phyloP scores from a whole-genome alignment of 345 rosid species.

The Fremontodendron californicum region DNA sequence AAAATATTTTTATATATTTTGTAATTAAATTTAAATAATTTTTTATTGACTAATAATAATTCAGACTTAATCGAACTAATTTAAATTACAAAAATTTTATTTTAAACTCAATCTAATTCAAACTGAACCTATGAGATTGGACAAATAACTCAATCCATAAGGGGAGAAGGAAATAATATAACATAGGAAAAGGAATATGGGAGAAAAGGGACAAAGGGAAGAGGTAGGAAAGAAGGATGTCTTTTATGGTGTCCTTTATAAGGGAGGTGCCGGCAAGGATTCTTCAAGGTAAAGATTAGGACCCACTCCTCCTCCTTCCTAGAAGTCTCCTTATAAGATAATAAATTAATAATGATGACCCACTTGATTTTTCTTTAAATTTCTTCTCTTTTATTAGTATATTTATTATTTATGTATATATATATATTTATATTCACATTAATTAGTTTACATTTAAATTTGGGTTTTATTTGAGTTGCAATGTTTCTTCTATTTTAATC shows the following conservation, averaged over 20 bases:
- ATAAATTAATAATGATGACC: conserved; percentile 26
- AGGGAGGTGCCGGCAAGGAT: conserved; percentile 21
- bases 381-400: neutral
- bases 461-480: neutral
- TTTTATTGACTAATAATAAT: too few relatives aligned
- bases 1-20: too few relatives aligned
- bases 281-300: conserved; percentile 9
- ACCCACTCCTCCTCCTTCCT: conserved; percentile 2
- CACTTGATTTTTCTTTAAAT: neutral
- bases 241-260: conserved; percentile 21
- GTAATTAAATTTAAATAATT: too few relatives aligned
- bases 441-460: neutral
- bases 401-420: neutral
- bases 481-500: neutral
- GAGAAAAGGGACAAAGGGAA: conserved; percentile 1
- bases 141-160: too few relatives aligned
- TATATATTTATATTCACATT: neutral
- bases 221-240: conserved; percentile 1
- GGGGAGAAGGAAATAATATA: neutral
- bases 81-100: too few relatives aligned
- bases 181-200: neutral
- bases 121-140: too few relatives aligned
- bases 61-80: too few relatives aligned
- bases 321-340: conserved; percentile 22
- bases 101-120: too few relatives aligned